Base-by-base conservation (phyloP, 768 basidiomycete genomes). In the Dentipellis fragilis region DNA sequence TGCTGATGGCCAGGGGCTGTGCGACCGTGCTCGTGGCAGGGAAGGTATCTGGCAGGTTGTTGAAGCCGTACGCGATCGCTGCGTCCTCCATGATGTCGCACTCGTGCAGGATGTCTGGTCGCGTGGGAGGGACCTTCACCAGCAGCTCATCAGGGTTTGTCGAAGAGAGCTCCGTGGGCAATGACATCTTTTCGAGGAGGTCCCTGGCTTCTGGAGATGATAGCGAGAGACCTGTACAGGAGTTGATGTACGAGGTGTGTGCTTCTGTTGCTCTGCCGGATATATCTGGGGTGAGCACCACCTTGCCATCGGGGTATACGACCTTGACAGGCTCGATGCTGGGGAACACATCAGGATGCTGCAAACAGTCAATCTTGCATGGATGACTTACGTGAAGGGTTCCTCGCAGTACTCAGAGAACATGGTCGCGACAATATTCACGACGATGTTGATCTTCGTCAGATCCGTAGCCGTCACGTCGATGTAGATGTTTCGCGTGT, bases 21-120 rank as follows among this genome's bases (percentile, higher is more conserved):
- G 91, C 95, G 39, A 98, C 90, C 7, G 96, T 98, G 67, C 87
- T 94, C 16, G 94, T 96, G 7, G 83, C 73, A 1, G 96, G 96
- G 81, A 99, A 93, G 12, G 82, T 84, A 63, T 89, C 80, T 1
- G 92, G 90, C 23, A 99, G 78, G 64, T 95, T 96, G 74, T 99
- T 97, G 77, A 93, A 98, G 1, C 96, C 96, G 66, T 94, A 96
- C 0, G 93, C 96, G 61, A 99, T 90, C 10, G 96, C 96, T 2
- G 87, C 92, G 60, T 99, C 96, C 67, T 99, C 96, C 85, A 99
- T 89, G 67, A 98, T 80, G 67, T 99, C 96, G 65, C 94, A 96
- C 68, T 98, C 93, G 67, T 99, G 96, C 54, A 99, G 74, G 61
- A 99, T 97, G 66, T 99, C 96, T 1, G 96, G 93, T 38, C 96